phyloP scores from a whole-genome alignment of 306 rosid genomes.

The Ochetophila trinervis region DNA sequence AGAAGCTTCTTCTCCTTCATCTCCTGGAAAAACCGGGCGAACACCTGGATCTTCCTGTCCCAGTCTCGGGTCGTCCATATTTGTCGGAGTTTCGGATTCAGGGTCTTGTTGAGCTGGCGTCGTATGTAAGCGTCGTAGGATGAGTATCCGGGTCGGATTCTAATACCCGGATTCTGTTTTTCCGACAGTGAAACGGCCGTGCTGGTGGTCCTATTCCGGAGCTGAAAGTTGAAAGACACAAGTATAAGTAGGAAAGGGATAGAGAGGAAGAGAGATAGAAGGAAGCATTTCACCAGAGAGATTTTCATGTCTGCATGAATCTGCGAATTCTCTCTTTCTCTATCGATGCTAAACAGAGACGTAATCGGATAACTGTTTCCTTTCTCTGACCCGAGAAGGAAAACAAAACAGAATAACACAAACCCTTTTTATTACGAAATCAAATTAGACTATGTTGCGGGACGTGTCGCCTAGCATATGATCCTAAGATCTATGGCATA shows the following conservation, averaged over 20 bases:
- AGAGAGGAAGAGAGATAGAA: conserved; percentile 53
- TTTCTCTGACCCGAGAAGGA: neutral
- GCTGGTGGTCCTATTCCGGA: neutral
- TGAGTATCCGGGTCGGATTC: conserved; percentile 82
- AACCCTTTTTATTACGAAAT: too few relatives aligned
- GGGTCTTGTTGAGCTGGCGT: conserved; percentile 83
- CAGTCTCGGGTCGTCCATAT: conserved; percentile 95
- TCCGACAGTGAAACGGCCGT: neutral
- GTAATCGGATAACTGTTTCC: neutral
- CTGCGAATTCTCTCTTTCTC: conserved; percentile 8
- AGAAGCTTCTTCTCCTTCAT: conserved; percentile 40
- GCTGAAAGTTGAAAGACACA: conserved; percentile 23
- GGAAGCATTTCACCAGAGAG: conserved; percentile 39
- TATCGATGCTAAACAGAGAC: too few relatives aligned
- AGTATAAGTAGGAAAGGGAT: conserved; percentile 20
- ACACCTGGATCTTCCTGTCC: conserved; percentile 75
- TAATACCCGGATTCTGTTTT: conserved; percentile 28
- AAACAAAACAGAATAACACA: too few relatives aligned
- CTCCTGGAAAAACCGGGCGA: conserved; percentile 49
- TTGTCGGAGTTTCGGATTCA: conserved; percentile 70
- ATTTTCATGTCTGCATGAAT: conserved; percentile 44
- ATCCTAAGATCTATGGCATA: too few relatives aligned
- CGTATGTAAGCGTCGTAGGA: conserved; percentile 74
- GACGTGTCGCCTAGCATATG: too few relatives aligned
- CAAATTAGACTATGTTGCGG: too few relatives aligned